Percentiles rank a stretch among this genome's conserved stretches.
Conservation (phyloP, 2,329 filamentous ascomycete genomes). For the Lasiodiplodia citricola region DNA sequence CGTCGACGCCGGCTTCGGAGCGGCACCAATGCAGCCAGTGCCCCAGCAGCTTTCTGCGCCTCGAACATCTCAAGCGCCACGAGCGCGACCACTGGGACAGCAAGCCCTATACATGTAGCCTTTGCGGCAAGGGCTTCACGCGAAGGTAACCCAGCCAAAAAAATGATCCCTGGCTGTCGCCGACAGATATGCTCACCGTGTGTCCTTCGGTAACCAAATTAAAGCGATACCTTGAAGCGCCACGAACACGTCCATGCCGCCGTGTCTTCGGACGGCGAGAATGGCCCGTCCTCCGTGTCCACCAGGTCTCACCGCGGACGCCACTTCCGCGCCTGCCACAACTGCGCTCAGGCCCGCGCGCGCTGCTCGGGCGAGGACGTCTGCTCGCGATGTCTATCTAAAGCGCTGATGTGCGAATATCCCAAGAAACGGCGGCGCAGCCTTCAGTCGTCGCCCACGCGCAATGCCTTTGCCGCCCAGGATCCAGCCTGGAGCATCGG, state of each 20-base stretch:
- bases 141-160: constrained; percentile 40
- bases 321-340: constrained; percentile 22
- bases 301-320: constrained; percentile 9
- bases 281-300: constrained; percentile 3
- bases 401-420: constrained; percentile 21
- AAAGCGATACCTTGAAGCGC: constrained; percentile 20
- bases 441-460: constrained; percentile 4
- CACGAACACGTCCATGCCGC: constrained; percentile 20
- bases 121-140: constrained; percentile 50
- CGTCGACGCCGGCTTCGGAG: constrained; percentile 14
- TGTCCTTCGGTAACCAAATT: background rate
- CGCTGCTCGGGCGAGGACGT: constrained; percentile 23
- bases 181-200: constrained; percentile 5
- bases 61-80: constrained; percentile 50
- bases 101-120: constrained; percentile 46
- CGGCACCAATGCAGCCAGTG: constrained; percentile 32
- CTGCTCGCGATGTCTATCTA: constrained; percentile 19
- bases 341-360: constrained; percentile 25
- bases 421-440: constrained; percentile 22
- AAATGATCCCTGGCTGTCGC: background rate
- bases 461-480: constrained; percentile 13
- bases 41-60: constrained; percentile 45
- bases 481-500: constrained; percentile 22
- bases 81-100: constrained; percentile 48
- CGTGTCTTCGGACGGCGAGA: constrained; percentile 17